Base-by-base conservation (phyloP, 164 flowering plant genomes). In the Stephania japonica region DNA sequence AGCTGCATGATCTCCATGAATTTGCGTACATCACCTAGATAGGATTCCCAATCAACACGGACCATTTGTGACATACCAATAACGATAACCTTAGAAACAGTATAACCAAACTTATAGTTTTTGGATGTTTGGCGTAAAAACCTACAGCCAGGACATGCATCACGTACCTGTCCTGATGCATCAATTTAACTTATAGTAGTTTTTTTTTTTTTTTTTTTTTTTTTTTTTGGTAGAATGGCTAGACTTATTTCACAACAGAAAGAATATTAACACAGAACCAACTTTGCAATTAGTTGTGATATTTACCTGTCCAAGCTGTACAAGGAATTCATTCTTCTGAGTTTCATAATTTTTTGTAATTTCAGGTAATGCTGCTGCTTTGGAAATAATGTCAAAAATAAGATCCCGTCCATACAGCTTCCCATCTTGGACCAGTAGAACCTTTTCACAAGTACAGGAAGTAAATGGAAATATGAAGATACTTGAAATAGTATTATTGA, bases 401-500 rank as follows among this genome's bases (percentile, higher is more conserved):
- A 85, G 79, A 76, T 93, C 95, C 66, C 89, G 85, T 1, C 99
- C 99, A 82, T 90, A 89, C 24, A 95, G 89, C 82, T 93, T 95
- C 75, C 99, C 99, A 83, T 91, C 97, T 87, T 93, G 95, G 78
- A 93, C 84, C 80, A 95, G 82, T 62, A 93, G 85, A 80, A 81
- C 82, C 99, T 95, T 92, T 80, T 64, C 24, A 82, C 65, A 62
- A 74, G 71, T 74, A 23, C 67, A 70, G 66, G 62, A 72, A 63
- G 65, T 43, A 75, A 74, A 74, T 53, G 6, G 24, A 71, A 21
- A 21, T 42, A 75, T 70, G 77, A 70, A 68, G 8, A 65, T 24
- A 47, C 19, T n/a, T 65, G 16, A 7, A 23, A 68, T 7, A 65
- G 62, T 61, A 73, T 2, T 26, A 26, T 27, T 18, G 25, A 67